phyloP scores from a whole-genome alignment of 108 stramenopile species.

The Conticribra weissflogii region DNA sequence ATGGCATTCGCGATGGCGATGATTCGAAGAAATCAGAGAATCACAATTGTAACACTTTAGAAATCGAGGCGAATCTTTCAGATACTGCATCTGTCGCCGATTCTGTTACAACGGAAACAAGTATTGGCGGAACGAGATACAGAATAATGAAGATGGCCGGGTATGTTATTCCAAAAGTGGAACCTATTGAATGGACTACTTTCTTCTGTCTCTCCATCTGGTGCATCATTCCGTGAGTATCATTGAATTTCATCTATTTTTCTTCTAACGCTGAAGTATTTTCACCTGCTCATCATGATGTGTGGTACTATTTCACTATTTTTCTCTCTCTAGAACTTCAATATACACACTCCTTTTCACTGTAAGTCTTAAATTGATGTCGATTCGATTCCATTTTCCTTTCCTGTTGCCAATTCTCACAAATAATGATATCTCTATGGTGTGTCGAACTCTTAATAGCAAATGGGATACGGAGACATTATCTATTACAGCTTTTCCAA shows the following conservation, averaged over 20 bases:
- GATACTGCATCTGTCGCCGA: no score
- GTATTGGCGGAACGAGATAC: no score
- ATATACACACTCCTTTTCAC: conserved; percentile 34
- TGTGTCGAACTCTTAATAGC: conserved; percentile 1
- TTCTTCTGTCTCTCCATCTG: conserved; percentile 39
- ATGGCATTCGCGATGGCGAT: no score
- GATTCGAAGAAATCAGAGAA: no score
- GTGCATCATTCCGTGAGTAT: conserved; percentile 39
- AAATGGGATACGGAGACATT: conserved; percentile 51
- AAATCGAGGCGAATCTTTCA: no score
- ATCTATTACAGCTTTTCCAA: conserved; percentile 45
- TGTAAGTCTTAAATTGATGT: conserved; percentile 9
- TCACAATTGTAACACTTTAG: no score
- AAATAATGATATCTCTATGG: background rate
- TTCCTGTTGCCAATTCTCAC: background rate
- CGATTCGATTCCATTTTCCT: conserved; percentile 1
- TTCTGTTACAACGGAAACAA: no score
- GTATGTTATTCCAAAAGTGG: conserved; percentile 30
- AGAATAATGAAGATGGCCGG: background rate
- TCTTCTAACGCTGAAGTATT: background rate
- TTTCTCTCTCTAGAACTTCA: conserved; percentile 1
- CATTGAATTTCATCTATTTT: background rate
- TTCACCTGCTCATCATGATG: background rate
- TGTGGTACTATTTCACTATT: background rate
- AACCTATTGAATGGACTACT: conserved; percentile 35